Evolutionary conservation across 495 filamentous ascomycete genomes (phyloP), one percentile per base, ranked within the genome.

Genomic region (Chlorociboria aeruginascens): DNA sequence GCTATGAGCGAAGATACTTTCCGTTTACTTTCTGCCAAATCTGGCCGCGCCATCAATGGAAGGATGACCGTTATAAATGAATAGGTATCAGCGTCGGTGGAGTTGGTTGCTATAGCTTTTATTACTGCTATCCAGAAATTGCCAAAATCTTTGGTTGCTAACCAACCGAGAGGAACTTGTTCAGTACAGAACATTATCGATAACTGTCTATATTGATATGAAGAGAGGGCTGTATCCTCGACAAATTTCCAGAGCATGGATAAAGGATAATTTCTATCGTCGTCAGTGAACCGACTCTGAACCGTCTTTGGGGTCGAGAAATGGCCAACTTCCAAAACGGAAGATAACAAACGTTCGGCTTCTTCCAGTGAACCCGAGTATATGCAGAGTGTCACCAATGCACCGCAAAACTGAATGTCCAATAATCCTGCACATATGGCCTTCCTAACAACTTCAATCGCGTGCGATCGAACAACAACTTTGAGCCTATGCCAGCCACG

Each of bases 401-500:
- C 33, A 40, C 54, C 55, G 16, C 61, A 62, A 10, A 71, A 61
- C 13, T 65, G 48, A 13, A 64, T 52, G n/a, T 63, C 60, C 16
- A 77, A 32, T 8, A 69, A 32, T n/a, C 62, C 63, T n/a, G 75
- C 71, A 11, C 50, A 38, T 36, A 80, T 70, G 51, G 81, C 77
- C 8, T 70, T 64, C 25, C 65, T 67, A 29, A 89, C 57, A 31
- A 83, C 63, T 32, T 65, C 54, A 8, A 86, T 58, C n/a, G 79
- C 82, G 46, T 86, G 81, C 6, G 82, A 73, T 46, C 83, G 73
- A 17, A 81, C 80, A 34, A 83, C 70, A 40, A 74, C 66, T 43
- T 74, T 72, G 0, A 89, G 66, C 47, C 78, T 75, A 32, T 63
- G 74, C 83, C 84, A 88, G 30, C 83, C 82, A 33, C 51, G 56